These are phyloP conservation scores for Aspergillus campestris DNA, from an alignment of 495 filamentous ascomycete genomes.

Conservation along the genomic window DNA sequence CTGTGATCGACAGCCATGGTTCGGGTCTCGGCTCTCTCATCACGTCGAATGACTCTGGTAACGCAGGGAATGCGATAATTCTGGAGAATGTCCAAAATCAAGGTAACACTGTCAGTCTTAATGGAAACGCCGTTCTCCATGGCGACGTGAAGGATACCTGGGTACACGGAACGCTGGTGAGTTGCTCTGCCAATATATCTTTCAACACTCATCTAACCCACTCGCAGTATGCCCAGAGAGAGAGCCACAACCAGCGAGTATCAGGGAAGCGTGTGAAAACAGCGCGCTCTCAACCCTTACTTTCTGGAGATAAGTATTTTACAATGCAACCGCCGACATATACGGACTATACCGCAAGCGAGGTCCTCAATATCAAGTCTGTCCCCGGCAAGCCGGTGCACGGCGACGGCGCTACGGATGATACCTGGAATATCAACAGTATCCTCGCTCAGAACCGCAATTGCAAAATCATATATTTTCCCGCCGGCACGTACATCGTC, in stretches of 20 bases:
- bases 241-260: constrained; percentile 4
- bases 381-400: constrained; percentile 21
- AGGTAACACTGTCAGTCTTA: constrained; percentile 15
- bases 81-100: constrained; percentile 19
- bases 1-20: constrained; percentile 32
- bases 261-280: constrained; percentile 11
- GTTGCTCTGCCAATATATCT: not conserved
- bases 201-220: not conserved
- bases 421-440: constrained; percentile 39
- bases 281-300: constrained; percentile 8
- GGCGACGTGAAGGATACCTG: constrained; percentile 20
- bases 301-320: constrained; percentile 18
- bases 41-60: constrained; percentile 6
- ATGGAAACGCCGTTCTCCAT: constrained; percentile 6
- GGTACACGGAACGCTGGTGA: constrained; percentile 22
- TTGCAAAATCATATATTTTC: constrained; percentile 47
- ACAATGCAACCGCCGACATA: constrained; percentile 37
- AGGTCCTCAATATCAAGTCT: constrained; percentile 40
- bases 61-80: constrained; percentile 20
- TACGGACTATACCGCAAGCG: constrained; percentile 22
- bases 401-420: constrained; percentile 29
- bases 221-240: constrained; percentile 10
- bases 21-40: constrained; percentile 38
- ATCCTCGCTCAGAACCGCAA: constrained; percentile 36
- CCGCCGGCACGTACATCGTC: constrained; percentile 50